Conservation (phyloP, 2,329 filamentous ascomycete species). For the Ophiosphaerella narmari region DNA sequence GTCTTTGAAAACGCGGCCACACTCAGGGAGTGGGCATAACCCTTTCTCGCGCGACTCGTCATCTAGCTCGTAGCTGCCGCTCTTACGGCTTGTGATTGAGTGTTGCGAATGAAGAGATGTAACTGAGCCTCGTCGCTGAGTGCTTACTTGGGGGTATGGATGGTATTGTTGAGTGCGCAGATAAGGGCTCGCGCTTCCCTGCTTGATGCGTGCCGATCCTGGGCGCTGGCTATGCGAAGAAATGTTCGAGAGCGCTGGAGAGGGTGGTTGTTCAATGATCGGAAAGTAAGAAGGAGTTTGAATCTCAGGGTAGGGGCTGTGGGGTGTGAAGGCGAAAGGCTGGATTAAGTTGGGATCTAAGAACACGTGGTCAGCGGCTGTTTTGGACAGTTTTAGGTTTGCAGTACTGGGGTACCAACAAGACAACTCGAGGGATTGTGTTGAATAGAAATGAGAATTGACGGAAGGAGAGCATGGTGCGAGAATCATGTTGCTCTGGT, state of each 20-base stretch:
- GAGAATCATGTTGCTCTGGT: conserved; percentile 14
- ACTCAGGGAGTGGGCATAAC: conserved; percentile 81
- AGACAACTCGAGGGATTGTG: conserved; percentile 32
- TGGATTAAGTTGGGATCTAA: conserved; percentile 65
- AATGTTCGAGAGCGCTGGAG: conserved; percentile 66
- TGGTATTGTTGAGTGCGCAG: conserved; percentile 61
- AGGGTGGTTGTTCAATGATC: conserved; percentile 57
- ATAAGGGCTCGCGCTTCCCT: conserved; percentile 69
- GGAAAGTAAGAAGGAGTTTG: conserved; percentile 48
- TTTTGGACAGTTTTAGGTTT: background rate
- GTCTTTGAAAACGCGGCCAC: conserved; percentile 86
- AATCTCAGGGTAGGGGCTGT: conserved; percentile 50
- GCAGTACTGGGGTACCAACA: conserved; percentile 44
- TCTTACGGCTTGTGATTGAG: conserved; percentile 62
- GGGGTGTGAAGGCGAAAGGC: conserved; percentile 50
- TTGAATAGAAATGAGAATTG: conserved; percentile 20
- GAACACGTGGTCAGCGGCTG: conserved; percentile 16
- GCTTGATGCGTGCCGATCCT: conserved; percentile 52
- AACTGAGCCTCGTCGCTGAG: conserved; percentile 67
- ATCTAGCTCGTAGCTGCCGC: conserved; percentile 45
- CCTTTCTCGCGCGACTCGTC: conserved; percentile 66
- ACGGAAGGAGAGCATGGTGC: conserved; percentile 14
- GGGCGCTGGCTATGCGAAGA: conserved; percentile 51
- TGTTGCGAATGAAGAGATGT: conserved; percentile 71
- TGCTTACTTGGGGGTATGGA: conserved; percentile 55